phyloP scores from a whole-genome alignment of 176 grass and related monocot genomes.

The Musa acuminata region DNA sequence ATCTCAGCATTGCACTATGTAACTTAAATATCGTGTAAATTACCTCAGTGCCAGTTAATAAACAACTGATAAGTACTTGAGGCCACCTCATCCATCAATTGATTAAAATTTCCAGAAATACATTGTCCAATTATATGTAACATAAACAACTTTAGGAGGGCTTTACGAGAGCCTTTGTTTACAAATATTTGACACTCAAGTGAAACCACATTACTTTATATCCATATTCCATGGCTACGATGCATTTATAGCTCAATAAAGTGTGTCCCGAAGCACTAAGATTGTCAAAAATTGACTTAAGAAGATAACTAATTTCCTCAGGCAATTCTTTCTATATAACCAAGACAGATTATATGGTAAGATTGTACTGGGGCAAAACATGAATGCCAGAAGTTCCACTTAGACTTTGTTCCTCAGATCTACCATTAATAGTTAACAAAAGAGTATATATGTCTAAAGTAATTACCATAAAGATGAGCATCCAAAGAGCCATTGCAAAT shows the following conservation, averaged over 20 bases:
- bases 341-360: no score
- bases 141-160: not conserved
- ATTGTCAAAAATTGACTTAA: no score
- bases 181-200: not conserved
- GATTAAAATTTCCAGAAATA: not conserved
- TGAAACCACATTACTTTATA: no score
- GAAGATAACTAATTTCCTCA: no score
- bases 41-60: not conserved
- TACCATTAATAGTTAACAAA: not conserved
- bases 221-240: no score
- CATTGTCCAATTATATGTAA: not conserved
- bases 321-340: no score
- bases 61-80: not conserved
- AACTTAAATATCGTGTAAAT: no score
- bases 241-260: no score
- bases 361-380: not conserved
- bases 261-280: no score
- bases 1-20: no score
- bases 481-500: conserved; percentile 98
- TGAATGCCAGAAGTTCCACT: not conserved
- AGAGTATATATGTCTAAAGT: not conserved
- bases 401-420: not conserved
- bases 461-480: conserved; percentile 93
- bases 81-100: not conserved
- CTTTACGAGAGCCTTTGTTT: not conserved